A percentile compares a stretch with the other conserved stretches of the same genome.
Evolutionary conservation across 768 basidiomycete species (phyloP).

Genomic region (Suillus cothurnatus): DNA sequence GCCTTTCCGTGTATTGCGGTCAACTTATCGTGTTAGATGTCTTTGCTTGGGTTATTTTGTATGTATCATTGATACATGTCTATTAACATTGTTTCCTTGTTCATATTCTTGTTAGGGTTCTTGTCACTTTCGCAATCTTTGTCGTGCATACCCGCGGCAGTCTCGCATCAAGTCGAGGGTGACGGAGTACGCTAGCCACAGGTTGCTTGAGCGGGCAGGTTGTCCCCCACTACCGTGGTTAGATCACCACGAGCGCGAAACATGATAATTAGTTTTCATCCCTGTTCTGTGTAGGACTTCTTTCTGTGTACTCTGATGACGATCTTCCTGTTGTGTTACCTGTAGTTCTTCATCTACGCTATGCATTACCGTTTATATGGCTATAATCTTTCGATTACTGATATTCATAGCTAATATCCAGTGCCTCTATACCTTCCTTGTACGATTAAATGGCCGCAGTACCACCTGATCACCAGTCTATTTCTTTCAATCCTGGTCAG

Average conservation of each 20-base stretch:
- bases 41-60: constrained; percentile 80
- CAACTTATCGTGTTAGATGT: constrained; percentile 76
- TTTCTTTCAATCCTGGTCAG: background rate
- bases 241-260: background rate
- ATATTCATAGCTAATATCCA: background rate
- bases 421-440: background rate
- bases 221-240: background rate
- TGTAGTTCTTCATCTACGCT: background rate
- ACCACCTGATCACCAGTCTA: background rate
- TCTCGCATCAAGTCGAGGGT: constrained; percentile 60
- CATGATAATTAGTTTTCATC: background rate
- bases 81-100: background rate
- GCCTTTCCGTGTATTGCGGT: constrained; percentile 60
- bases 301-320: background rate
- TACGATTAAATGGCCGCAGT: background rate
- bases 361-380: background rate
- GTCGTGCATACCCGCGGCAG: constrained; percentile 63
- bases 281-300: background rate
- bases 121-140: constrained; percentile 63
- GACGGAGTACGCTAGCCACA: constrained; percentile 47
- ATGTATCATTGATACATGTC: constrained; percentile 23
- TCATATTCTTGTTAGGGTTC: constrained; percentile 46
- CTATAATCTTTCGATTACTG: background rate
- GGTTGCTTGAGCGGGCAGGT: background rate
- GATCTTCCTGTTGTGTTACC: background rate